phyloP scores from a whole-genome alignment of 139 green algal genomes.

The Coelastrella sp. region DNA sequence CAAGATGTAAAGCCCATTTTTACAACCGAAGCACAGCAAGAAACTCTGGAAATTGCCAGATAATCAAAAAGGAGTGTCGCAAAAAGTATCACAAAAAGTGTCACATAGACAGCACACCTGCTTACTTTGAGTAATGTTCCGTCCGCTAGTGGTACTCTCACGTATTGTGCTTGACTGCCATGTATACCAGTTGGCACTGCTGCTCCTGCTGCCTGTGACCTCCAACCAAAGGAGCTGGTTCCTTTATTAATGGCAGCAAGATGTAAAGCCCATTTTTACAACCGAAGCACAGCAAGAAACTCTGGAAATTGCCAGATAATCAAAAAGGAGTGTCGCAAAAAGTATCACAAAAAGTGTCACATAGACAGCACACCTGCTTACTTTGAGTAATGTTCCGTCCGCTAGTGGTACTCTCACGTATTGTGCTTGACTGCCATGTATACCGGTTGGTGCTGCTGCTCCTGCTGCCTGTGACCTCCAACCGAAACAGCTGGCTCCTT shows the following conservation, averaged over 20 bases:
- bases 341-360: too few species aligned
- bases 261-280: too few species aligned
- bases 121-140: conserved; percentile 68
- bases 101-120: neutral
- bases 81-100: too few species aligned
- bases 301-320: too few species aligned
- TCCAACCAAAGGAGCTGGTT: too few species aligned
- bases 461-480: conserved; percentile 18
- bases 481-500: conserved; percentile 30
- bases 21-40: too few species aligned
- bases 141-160: conserved; percentile 73
- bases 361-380: neutral
- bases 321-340: too few species aligned
- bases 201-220: neutral
- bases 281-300: too few species aligned
- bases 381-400: conserved; percentile 68
- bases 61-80: too few species aligned
- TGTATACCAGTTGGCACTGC: conserved; percentile 50
- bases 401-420: conserved; percentile 76
- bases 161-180: conserved; percentile 76
- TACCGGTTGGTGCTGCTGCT: conserved; percentile 1
- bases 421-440: conserved; percentile 78
- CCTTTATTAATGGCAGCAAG: too few species aligned
- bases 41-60: too few species aligned
- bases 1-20: too few species aligned